Evolutionary conservation across 225 moss, liverwort and hornwort species (phyloP).

Genomic region (Thuidium tamariscinum): DNA sequence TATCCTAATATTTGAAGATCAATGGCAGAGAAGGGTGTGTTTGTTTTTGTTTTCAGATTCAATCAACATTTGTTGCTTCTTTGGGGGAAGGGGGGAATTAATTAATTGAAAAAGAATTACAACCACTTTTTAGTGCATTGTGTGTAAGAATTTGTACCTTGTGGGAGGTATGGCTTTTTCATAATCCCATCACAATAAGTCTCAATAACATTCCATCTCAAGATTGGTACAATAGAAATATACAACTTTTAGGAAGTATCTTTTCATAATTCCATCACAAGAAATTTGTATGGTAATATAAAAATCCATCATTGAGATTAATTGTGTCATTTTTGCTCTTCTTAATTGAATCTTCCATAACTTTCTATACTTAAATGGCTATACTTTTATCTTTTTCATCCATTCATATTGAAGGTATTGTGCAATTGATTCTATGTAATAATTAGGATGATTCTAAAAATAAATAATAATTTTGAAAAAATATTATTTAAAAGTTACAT

Average conservation of each 20-base stretch:
- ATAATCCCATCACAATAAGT: no score
- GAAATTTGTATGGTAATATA: neutral
- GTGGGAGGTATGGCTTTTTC: no score
- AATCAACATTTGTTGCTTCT: no score
- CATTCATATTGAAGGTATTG: neutral
- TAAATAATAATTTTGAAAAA: neutral
- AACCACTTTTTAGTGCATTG: no score
- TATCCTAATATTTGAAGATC: no score
- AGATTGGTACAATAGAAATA: rapidly evolving
- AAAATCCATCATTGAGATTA: rapidly evolving
- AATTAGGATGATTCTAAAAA: neutral
- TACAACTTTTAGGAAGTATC: neutral
- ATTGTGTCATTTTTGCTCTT: rapidly evolving
- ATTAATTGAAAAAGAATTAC: no score
- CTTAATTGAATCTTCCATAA: neutral
- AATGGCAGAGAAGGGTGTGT: no score
- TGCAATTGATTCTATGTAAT: neutral
- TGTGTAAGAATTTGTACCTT: no score
- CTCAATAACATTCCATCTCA: no score
- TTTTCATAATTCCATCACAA: neutral
- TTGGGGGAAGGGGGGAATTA: no score
- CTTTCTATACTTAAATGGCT: rapidly evolving
- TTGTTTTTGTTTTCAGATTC: no score
- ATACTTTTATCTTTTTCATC: neutral
- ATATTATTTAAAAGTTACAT: neutral